A percentile compares a stretch with the other conserved stretches of the same genome.
Conservation (phyloP, 805 yeast species). For the Schwanniomyces polymorphus region DNA sequence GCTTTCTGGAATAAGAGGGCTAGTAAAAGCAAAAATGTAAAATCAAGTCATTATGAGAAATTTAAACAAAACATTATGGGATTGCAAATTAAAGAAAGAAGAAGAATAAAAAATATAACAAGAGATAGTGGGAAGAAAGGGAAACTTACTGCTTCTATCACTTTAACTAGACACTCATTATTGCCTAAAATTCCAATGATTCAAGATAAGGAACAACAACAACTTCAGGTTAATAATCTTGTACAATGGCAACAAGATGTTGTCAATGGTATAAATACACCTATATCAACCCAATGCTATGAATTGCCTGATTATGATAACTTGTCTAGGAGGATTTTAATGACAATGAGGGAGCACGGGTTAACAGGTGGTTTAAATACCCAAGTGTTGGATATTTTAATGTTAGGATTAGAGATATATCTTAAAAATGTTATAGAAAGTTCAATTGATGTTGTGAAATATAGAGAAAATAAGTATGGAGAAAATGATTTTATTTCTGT, state of each 20-base stretch:
- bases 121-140: constrained; percentile 80
- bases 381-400: constrained; percentile 74
- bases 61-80: constrained; percentile 86
- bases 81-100: constrained; percentile 78
- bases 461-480: constrained; percentile 50
- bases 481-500: constrained; percentile 32
- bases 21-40: constrained; percentile 48
- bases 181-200: constrained; percentile 85
- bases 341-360: constrained; percentile 89
- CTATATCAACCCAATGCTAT: constrained; percentile 71
- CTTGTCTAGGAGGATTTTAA: constrained; percentile 67
- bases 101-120: constrained; percentile 79
- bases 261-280: constrained; percentile 78
- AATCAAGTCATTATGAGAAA: constrained; percentile 72
- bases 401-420: constrained; percentile 81
- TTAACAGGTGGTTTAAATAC: constrained; percentile 75
- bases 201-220: constrained; percentile 47
- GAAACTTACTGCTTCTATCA: constrained; percentile 65
- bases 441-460: constrained; percentile 69
- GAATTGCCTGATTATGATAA: constrained; percentile 81
- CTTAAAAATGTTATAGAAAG: constrained; percentile 72
- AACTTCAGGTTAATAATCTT: constrained; percentile 48
- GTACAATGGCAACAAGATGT: constrained; percentile 93
- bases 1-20: constrained; percentile 50
- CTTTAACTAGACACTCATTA: constrained; percentile 69